Conservation (phyloP, 2,329 filamentous ascomycete genomes). For the Fusarium anguioides region DNA sequence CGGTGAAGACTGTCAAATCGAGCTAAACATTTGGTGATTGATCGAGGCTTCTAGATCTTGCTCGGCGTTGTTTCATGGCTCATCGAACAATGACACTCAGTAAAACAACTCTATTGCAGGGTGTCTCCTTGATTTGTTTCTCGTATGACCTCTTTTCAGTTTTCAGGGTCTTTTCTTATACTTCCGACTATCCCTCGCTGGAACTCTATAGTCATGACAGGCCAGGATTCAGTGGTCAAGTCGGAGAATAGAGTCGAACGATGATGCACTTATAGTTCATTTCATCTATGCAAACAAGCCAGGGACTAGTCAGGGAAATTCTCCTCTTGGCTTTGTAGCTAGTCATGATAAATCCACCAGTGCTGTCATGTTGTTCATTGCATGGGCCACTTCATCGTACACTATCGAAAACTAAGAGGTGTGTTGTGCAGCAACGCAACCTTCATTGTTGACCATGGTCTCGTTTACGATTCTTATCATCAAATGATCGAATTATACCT, state of each 20-base stretch:
- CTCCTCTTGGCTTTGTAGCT: neutral
- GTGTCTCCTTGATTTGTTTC: conserved; percentile 10
- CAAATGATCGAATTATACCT: neutral
- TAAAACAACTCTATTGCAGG: neutral
- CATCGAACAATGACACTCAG: neutral
- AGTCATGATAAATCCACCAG: neutral
- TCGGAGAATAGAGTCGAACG: neutral
- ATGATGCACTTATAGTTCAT: neutral
- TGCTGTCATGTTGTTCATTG: neutral
- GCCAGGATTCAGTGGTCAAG: neutral
- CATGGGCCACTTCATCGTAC: neutral
- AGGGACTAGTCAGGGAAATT: neutral
- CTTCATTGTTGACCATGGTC: neutral
- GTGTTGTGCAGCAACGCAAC: neutral
- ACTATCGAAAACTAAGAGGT: neutral
- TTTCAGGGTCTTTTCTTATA: conserved; percentile 16
- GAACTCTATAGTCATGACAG: conserved; percentile 10
- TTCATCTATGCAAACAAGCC: neutral
- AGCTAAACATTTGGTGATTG: neutral
- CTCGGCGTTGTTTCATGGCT: neutral
- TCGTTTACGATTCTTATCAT: conserved; percentile 4
- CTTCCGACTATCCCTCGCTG: neutral
- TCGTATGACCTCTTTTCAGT: neutral
- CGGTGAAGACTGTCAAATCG: conserved; percentile 5
- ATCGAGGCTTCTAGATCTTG: neutral